Evolutionary conservation across 2,329 filamentous ascomycete species (phyloP), one percentile per base, ranked within the genome.

Genomic region (Colletotrichum liaoningense): DNA sequence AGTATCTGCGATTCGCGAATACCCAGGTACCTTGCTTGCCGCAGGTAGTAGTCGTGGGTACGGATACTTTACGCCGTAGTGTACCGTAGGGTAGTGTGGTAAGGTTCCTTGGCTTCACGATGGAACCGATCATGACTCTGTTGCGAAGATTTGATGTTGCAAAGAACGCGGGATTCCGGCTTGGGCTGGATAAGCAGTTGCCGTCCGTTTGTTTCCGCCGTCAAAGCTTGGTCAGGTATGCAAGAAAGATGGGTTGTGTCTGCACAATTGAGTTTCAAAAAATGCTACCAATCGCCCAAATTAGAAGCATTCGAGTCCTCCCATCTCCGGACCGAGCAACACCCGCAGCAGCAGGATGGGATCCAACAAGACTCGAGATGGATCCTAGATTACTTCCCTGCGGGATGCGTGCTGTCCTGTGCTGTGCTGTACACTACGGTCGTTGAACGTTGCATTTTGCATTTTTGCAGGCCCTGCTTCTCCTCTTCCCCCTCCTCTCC

Each of bases 241-340:
- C 24, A 66, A 46, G 8, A 42, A 35, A 33, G 30, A 59, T 38
- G 30, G 56, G n/a, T 33, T 60, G 56, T 54, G 26, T 46, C 28
- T 35, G n/a, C 56, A 24, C 56, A 5, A n/a, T 52, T 28, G 26
- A 30, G 5, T 19, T 22, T 26, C 38, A 11, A 35, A 63, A 56
- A 11, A 6, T 28, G 14, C 22, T 42, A 19, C 22, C 26, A 30
- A 24, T 22, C 49, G 33, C 62, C 62, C 38, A n/a, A 70, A 54
- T 59, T 70, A 70, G 67, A 28, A 70, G 26, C 38, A 66, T 55
- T 22, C 30, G 38, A 42, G 42, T n/a, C 67, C 3, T 64, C 22
- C 54, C 54, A 24, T 66, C 12, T 12, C 62, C 62, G 67, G 67
- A 59, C 55, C 62, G 42, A 66, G 67, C 54, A 42, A 24, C 55